Percentiles rank a stretch among this genome's conserved stretches.
Evolutionary conservation across 2,329 filamentous ascomycete genomes (phyloP).

Genomic region (Didymella pomorum): DNA sequence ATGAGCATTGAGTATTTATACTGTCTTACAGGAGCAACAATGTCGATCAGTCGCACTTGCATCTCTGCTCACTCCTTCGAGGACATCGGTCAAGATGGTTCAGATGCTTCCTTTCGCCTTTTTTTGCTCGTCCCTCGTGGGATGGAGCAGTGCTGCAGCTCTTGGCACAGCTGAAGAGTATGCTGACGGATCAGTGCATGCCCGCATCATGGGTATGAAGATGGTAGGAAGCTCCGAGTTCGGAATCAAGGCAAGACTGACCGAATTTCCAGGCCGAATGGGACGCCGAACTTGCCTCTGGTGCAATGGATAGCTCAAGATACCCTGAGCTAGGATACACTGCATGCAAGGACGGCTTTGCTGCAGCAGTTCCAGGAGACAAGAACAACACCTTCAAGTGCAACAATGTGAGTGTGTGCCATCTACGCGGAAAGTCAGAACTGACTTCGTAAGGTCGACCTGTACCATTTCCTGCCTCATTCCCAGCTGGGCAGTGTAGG

Average conservation of each 20-base stretch:
- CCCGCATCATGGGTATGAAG: conserved; percentile 47
- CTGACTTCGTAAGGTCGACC: conserved; percentile 53
- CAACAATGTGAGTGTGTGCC: conserved; percentile 39
- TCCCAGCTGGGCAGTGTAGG: conserved; percentile 58
- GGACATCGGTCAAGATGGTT: conserved; percentile 25
- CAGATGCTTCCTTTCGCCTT: conserved; percentile 21
- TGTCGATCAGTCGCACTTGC: conserved; percentile 10
- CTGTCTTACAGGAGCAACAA: background rate
- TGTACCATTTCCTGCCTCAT: conserved; percentile 64
- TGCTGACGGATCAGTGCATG: conserved; percentile 46
- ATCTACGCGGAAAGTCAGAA: too few relatives aligned
- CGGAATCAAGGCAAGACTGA: conserved; percentile 9
- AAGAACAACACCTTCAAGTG: conserved; percentile 49
- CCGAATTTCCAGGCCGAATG: conserved; percentile 28
- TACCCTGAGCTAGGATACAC: conserved; percentile 43
- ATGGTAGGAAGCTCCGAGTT: conserved; percentile 19
- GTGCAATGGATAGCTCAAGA: conserved; percentile 36
- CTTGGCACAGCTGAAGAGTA: conserved; percentile 43
- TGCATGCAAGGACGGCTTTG: conserved; percentile 44
- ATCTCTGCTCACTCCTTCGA: conserved; percentile 1
- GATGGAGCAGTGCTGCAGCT: conserved; percentile 33
- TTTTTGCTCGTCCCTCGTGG: conserved; percentile 30
- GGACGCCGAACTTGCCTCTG: conserved; percentile 38
- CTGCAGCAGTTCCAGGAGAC: conserved; percentile 45
- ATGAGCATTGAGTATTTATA: conserved; percentile 14